Base-by-base conservation (phyloP, 345 rosid genomes). In the Conringia planisiliqua region DNA sequence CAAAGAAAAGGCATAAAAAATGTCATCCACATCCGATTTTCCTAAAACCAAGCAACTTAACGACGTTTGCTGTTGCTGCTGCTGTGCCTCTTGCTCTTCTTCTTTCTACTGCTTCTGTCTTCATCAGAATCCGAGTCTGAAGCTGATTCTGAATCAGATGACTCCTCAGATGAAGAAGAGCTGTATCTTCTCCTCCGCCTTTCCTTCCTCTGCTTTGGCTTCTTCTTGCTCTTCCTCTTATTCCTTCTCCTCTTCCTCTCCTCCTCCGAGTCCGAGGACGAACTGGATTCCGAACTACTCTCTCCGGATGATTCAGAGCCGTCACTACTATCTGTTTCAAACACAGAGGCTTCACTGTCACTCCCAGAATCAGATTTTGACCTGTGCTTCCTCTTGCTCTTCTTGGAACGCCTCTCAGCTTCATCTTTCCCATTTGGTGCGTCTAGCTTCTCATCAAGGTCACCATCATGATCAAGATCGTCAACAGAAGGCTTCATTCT, bases 311-410 rank as follows among this genome's bases (percentile, higher is more conserved):
- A 84, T 12, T 86, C 97, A 0, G 92, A 86, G 13, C 76, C 88
- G 4, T 70, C 89, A 57, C 94, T 89, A 48, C 94, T 89, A 48
- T 89, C 96, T 16, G 92, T 84, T 82, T 87, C 96, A 17, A 94
- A 94, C 71, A 94, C 92, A 0, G 97, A 92, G 62, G 95, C 95
- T 86, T 91, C 99, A 44, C 97, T 92, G 46, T 84, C 97, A 76
- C 86, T 87, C 0, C 82, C 83, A 13, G 93, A 85, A 38, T 83
- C 91, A 6, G 93, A 85, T 29, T 84, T 85, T 0, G 92, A 82
- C 26, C 83, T 76, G 48, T 92, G 83, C 84, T 95, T 95, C 79
- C 97, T 88, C 81, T 92, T 95, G 71, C 92, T 95, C 81, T 92
- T 89, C 87, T 86, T 90, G 0, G 86, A 72, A 35, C 78, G 63